Conservation (phyloP, 805 yeast genomes). For the Lipomyces spencermartinsiae region DNA sequence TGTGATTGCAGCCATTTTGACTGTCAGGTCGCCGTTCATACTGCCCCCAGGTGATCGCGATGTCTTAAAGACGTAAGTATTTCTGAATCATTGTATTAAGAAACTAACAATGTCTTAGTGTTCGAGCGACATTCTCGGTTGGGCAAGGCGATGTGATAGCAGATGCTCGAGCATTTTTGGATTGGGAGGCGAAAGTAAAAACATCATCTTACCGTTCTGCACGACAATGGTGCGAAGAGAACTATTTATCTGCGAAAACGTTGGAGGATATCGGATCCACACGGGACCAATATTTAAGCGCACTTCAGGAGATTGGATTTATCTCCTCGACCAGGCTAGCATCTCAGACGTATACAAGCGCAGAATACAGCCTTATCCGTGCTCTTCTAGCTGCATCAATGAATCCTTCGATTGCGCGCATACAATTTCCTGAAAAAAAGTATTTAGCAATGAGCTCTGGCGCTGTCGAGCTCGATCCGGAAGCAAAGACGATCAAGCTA, state of each 20-base stretch:
- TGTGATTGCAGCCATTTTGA: constrained; percentile 78
- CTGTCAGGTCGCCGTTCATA: constrained; percentile 76
- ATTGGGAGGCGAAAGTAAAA: constrained; percentile 51
- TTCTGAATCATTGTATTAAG: neutral
- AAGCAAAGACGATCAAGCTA: constrained; percentile 70
- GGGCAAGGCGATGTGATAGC: constrained; percentile 81
- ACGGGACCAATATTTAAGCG: constrained; percentile 68
- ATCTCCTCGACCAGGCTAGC: constrained; percentile 60
- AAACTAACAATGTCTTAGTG: constrained; percentile 22
- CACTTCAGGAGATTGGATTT: constrained; percentile 80
- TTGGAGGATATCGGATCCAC: constrained; percentile 76
- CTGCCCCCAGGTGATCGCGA: constrained; percentile 69
- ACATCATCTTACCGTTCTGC: constrained; percentile 13
- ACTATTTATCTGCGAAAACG: constrained; percentile 65
- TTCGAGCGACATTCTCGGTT: constrained; percentile 42
- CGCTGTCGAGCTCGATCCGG: constrained; percentile 84
- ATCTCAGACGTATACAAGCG: constrained; percentile 10
- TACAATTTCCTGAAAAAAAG: constrained; percentile 82
- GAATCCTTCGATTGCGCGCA: constrained; percentile 82
- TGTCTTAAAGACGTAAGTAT: constrained; percentile 54
- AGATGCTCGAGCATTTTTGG: constrained; percentile 62
- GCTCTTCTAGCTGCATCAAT: constrained; percentile 80
- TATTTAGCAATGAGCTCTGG: constrained; percentile 74
- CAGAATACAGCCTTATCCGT: constrained; percentile 54
- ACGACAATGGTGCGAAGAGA: constrained; percentile 59